Evolutionary conservation across 2,329 filamentous ascomycete species (phyloP).

Genomic region (Sarocladiaceae sp.): DNA sequence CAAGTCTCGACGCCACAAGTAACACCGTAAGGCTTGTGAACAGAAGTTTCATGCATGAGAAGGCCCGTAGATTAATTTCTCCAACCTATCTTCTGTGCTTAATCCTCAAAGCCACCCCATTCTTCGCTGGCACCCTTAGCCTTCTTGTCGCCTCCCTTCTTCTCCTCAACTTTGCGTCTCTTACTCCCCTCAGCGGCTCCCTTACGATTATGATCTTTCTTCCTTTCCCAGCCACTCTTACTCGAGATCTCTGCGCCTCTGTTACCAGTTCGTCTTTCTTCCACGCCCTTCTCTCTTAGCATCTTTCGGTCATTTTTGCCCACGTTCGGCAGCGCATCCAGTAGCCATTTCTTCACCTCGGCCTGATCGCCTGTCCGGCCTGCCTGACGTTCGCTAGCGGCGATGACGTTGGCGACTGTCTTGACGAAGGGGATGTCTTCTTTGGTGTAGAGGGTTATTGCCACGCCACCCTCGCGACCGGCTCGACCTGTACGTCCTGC

Average conservation of each 20-base stretch:
- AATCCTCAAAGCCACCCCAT: constrained; percentile 48
- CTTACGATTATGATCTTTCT: constrained; percentile 61
- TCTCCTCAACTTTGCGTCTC: constrained; percentile 40
- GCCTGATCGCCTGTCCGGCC: constrained; percentile 48
- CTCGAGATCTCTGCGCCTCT: constrained; percentile 69
- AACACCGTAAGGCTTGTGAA: too few relatives aligned
- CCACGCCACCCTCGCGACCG: constrained; percentile 80
- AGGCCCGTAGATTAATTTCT: background rate
- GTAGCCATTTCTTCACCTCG: constrained; percentile 76
- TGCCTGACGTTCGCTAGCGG: constrained; percentile 71
- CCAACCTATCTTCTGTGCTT: constrained; percentile 7
- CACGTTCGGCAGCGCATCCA: constrained; percentile 80
- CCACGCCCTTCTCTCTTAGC: constrained; percentile 77
- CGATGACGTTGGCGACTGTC: constrained; percentile 89
- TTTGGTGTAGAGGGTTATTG: constrained; percentile 92
- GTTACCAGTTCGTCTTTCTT: constrained; percentile 52
- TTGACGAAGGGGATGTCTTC: constrained; percentile 89
- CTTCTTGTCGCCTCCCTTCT: constrained; percentile 19
- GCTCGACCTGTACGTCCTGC: constrained; percentile 88
- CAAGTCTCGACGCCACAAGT: too few relatives aligned
- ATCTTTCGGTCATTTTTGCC: constrained; percentile 80
- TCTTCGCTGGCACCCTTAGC: constrained; percentile 20
- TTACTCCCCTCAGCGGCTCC: constrained; percentile 61
- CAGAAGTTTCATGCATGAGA: too few relatives aligned
- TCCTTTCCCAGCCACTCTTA: constrained; percentile 71